phyloP scores from a whole-genome alignment of 2,329 filamentous ascomycete species.

The Ophiosphaerella narmari region DNA sequence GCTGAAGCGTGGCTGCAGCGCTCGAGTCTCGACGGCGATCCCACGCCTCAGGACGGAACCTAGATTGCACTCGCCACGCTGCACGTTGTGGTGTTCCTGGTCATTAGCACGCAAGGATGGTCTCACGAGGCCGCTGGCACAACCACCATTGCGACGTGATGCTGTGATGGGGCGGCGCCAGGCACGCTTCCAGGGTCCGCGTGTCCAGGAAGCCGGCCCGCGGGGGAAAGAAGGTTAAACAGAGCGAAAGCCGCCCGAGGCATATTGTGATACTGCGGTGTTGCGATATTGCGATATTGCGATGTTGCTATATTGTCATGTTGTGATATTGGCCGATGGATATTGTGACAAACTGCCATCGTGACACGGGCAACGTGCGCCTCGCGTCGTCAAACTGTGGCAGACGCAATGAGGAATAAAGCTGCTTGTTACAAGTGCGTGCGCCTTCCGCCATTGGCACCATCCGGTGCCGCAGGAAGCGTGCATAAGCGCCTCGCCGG shows the following conservation, averaged over 20 bases:
- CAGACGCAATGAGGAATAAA: constrained; percentile 19
- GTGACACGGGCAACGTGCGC: constrained; percentile 24
- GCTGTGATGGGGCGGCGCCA: constrained; percentile 13
- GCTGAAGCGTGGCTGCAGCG: constrained; percentile 31
- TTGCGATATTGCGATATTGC: too few species aligned
- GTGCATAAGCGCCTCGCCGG: constrained; percentile 44
- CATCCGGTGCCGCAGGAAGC: constrained; percentile 30
- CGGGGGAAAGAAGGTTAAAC: constrained; percentile 24
- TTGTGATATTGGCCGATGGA: constrained; percentile 8
- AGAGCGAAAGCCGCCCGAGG: constrained; percentile 16
- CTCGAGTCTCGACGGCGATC: constrained; percentile 29
- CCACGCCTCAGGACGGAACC: constrained; percentile 20
- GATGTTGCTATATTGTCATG: too few species aligned
- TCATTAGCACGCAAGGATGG: constrained; percentile 13
- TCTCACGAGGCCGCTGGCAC: constrained; percentile 23
- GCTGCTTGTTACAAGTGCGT: constrained; percentile 16
- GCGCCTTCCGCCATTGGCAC: constrained; percentile 35
- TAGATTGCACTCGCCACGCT: constrained; percentile 22
- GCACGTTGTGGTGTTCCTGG: constrained; percentile 14
- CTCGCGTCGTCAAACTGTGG: constrained; percentile 10
- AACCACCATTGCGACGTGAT: constrained; percentile 9
- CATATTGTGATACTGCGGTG: too few species aligned
- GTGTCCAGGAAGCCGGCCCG: constrained; percentile 36
- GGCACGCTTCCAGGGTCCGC: constrained; percentile 5
- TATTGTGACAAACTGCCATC: constrained; percentile 22